phyloP scores from a whole-genome alignment of 1,139 yeast species.

The Candida neerlandica region DNA sequence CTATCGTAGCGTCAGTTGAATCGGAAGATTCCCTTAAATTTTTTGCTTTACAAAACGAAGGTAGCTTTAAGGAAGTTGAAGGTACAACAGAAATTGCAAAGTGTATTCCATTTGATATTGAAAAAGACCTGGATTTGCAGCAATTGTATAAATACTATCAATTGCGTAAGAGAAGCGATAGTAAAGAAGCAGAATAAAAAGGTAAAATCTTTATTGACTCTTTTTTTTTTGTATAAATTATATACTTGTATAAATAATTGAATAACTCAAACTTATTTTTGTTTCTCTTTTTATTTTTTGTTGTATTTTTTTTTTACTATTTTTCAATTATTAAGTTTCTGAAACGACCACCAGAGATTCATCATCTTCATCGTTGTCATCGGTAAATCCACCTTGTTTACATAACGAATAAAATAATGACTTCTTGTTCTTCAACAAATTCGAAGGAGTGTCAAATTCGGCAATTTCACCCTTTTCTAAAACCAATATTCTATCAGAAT shows the following conservation, averaged over 20 bases:
- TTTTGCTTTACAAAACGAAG: slow-evolving; percentile 20
- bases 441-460: slow-evolving; percentile 82
- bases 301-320: no score
- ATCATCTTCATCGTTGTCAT: slow-evolving; percentile 31
- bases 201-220: background rate
- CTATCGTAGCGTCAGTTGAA: slow-evolving; percentile 52
- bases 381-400: slow-evolving; percentile 61
- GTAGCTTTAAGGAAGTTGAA: slow-evolving; percentile 13
- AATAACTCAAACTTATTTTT: background rate
- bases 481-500: slow-evolving; percentile 85
- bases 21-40: slow-evolving; percentile 37
- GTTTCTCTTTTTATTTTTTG: no score
- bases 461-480: slow-evolving; percentile 82
- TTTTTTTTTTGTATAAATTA: background rate
- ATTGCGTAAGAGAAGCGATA: slow-evolving; percentile 80
- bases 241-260: slow-evolving; percentile 3
- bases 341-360: background rate
- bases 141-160: slow-evolving; percentile 67
- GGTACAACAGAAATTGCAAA: slow-evolving; percentile 18
- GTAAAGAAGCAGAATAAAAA: background rate
- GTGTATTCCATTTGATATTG: slow-evolving; percentile 36
- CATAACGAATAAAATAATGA: slow-evolving; percentile 80
- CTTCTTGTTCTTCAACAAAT: slow-evolving; percentile 63
- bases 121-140: slow-evolving; percentile 48
- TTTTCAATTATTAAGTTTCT: background rate